phyloP scores from a whole-genome alignment of 2,329 filamentous ascomycete genomes.

The Metarhizium rileyi region DNA sequence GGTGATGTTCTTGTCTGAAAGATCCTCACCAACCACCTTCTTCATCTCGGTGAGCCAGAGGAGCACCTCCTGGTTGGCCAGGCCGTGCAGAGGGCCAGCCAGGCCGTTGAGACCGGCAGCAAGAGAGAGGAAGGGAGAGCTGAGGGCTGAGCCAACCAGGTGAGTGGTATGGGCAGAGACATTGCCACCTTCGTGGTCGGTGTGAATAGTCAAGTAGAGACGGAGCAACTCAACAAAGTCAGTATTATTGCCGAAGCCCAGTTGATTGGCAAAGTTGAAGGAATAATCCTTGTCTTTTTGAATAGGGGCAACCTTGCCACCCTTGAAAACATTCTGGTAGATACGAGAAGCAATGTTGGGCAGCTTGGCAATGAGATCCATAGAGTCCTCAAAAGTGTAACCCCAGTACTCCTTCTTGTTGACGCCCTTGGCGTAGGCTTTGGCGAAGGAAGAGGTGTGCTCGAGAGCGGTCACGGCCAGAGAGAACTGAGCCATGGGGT shows the following conservation, averaged over 20 bases:
- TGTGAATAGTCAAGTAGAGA: conserved; percentile 99
- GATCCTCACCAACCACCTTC: conserved; percentile 83
- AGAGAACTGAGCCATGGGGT: conserved; percentile 99
- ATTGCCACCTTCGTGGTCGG: conserved; percentile 99
- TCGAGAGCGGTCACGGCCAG: conserved; percentile 95
- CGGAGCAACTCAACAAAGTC: conserved; percentile 98
- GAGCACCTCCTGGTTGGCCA: conserved; percentile 99
- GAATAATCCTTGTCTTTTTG: conserved; percentile 99
- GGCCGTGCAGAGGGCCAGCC: conserved; percentile 93
- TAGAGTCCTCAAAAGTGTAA: conserved; percentile 98
- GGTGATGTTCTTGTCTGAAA: conserved; percentile 92
- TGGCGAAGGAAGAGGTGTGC: conserved; percentile 94
- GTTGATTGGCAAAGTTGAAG: conserved; percentile 99
- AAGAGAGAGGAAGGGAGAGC: conserved; percentile 94
- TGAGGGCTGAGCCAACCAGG: conserved; percentile 90
- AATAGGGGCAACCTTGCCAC: conserved; percentile 90
- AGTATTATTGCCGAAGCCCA: conserved; percentile 87
- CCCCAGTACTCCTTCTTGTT: conserved; percentile 99
- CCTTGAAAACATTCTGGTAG: conserved; percentile 99
- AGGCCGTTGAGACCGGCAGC: conserved; percentile 96
- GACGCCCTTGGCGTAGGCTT: conserved; percentile 97
- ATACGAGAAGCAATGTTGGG: conserved; percentile 96
- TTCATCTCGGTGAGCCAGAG: conserved; percentile 99
- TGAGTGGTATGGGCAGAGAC: conserved; percentile 98
- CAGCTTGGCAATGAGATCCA: conserved; percentile 99